These are phyloP conservation scores for Dispira simplex DNA, from an alignment of 192 early-diverging fungal species.

Conservation along the genomic window DNA sequence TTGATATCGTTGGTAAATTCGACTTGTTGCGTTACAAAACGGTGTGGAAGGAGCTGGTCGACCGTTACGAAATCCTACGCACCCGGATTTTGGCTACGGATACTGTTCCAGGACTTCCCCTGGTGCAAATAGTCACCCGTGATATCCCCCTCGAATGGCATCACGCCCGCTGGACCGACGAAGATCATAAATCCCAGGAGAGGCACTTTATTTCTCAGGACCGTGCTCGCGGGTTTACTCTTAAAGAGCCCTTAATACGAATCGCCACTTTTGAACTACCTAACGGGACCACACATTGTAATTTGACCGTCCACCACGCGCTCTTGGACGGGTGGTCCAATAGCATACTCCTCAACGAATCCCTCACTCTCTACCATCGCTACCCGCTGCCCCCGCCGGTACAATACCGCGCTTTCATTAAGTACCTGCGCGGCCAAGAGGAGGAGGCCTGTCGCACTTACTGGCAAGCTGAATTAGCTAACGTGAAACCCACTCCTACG, in stretches of 20 bases:
- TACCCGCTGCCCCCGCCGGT: background rate
- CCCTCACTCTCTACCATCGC: background rate
- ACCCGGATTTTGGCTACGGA: background rate
- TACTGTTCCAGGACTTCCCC: background rate
- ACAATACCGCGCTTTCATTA: background rate
- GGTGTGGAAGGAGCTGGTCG: background rate
- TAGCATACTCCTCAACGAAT: background rate
- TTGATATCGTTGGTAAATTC: background rate
- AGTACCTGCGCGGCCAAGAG: background rate
- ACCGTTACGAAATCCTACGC: constrained; percentile 1
- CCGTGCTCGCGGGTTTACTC: background rate
- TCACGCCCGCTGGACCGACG: background rate
- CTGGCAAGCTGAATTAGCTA: background rate
- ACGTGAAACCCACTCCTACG: background rate
- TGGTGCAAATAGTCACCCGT: background rate
- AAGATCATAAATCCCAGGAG: background rate
- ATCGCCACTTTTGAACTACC: background rate
- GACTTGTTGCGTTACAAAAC: background rate
- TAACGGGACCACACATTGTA: background rate
- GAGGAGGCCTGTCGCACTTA: background rate
- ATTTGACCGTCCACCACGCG: constrained; percentile 7
- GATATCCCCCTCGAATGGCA: background rate
- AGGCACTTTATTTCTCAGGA: background rate
- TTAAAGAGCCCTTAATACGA: background rate
- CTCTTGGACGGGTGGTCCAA: constrained; percentile 10